Percentiles rank a stretch among this genome's conserved stretches.
phyloP scores from a whole-genome alignment of 1,284 basidiomycete genomes.

The Veloboletus limbatus region DNA sequence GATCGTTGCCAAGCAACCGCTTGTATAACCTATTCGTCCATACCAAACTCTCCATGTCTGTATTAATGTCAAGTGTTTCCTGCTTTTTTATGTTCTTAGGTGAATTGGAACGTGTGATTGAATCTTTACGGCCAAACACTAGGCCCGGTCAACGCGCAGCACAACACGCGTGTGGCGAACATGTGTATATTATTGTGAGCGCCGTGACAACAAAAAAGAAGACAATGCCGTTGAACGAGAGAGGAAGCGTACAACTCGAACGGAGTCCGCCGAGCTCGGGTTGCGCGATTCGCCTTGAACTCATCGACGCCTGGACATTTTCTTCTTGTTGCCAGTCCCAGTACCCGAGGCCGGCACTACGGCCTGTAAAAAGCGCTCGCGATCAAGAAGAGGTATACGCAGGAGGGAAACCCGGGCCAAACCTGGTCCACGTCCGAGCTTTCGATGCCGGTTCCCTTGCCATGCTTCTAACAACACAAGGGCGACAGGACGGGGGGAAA shows the following conservation, averaged over 20 bases:
- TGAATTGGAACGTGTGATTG: too few species aligned
- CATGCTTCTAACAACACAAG: conserved; percentile 22
- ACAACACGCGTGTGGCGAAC: background rate
- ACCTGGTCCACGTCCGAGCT: conserved; percentile 25
- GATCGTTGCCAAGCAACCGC: conserved; percentile 6
- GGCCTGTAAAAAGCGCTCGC: background rate
- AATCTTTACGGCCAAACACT: too few species aligned
- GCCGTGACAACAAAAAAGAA: background rate
- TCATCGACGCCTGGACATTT: conserved; percentile 25
- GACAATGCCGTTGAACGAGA: background rate
- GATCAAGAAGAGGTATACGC: background rate
- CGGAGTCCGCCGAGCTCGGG: too few species aligned
- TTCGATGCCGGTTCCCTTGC: conserved; percentile 18
- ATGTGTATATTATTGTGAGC: too few species aligned
- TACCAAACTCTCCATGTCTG: conserved; percentile 19
- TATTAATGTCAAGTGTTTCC: conserved; percentile 22
- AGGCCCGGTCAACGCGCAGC: too few species aligned
- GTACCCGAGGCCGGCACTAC: background rate
- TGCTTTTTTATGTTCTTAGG: too few species aligned
- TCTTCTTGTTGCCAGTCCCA: conserved; percentile 21
- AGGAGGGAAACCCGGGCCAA: conserved; percentile 2
- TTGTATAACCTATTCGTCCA: conserved; percentile 24
- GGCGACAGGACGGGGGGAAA: background rate
- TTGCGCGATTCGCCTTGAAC: too few species aligned
- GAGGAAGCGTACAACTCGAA: too few species aligned